Conservation (phyloP, 2,329 filamentous ascomycete species). For the Chaetomiaceae sp. region DNA sequence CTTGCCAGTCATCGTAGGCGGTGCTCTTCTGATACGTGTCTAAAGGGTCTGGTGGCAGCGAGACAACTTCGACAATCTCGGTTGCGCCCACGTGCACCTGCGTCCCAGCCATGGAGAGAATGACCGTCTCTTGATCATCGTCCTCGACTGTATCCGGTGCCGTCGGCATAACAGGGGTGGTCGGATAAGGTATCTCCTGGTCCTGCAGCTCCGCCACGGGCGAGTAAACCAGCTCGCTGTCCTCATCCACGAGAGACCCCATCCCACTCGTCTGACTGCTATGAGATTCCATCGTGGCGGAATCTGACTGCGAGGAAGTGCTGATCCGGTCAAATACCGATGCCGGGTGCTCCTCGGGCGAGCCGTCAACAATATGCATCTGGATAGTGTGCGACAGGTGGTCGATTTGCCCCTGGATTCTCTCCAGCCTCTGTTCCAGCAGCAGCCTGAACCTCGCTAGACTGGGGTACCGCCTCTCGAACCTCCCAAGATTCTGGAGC, state of each 20-base stretch:
- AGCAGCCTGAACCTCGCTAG: constrained; percentile 29
- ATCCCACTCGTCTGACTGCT: constrained; percentile 28
- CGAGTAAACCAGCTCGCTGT: constrained; percentile 26
- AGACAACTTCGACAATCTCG: background rate
- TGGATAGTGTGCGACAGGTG: constrained; percentile 38
- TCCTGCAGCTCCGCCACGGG: constrained; percentile 19
- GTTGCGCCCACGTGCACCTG: constrained; percentile 4
- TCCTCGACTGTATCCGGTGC: constrained; percentile 23
- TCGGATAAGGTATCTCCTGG: constrained; percentile 29
- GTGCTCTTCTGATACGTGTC: constrained; percentile 10
- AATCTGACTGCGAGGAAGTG: constrained; percentile 44
- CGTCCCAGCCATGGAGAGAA: constrained; percentile 20
- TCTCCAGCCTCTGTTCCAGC: constrained; percentile 35
- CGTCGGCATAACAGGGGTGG: constrained; percentile 26
- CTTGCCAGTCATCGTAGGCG: constrained; percentile 19
- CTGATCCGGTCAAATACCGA: constrained; percentile 50
- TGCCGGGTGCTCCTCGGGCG: constrained; percentile 30
- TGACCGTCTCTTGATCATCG: constrained; percentile 32
- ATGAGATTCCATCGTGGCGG: constrained; percentile 37
- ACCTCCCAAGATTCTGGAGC: constrained; percentile 38
- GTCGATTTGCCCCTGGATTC: constrained; percentile 40
- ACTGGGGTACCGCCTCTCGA: constrained; percentile 32
- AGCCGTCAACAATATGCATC: constrained; percentile 34
- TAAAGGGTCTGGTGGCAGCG: constrained; percentile 5
- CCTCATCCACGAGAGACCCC: constrained; percentile 4